Base-by-base conservation (phyloP, 306 rosid genomes). In the Sicyos baderoa region DNA sequence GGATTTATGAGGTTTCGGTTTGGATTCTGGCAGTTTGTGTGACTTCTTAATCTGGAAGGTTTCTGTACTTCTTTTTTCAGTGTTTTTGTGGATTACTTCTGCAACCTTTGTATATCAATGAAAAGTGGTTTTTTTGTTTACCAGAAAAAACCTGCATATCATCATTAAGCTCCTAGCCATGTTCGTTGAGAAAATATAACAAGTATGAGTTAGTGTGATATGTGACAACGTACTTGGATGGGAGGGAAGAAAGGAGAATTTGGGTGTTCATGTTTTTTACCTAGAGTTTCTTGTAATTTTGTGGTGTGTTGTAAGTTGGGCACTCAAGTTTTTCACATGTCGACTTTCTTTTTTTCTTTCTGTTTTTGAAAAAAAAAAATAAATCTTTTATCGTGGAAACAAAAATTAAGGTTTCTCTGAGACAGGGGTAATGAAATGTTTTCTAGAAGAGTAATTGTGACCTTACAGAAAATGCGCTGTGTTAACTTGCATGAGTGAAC, bases 251-350 rank as follows among this genome's bases (percentile, higher is more conserved):
- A 40, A 16, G 45, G 66, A 59, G 47, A 59, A 59, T 29, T 29
- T 59, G 21, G 66, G 45, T 59, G 45, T 7, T 5, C 22, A 29
- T 59, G 47, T 35, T 35, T 60, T 60, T 4, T 8, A 18, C n/a
- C 21, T n/a, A 60, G 67, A 35, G 48, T 8, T 42, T 63, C 69
- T 63, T 65, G 70, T 65, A 11, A 42, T 40, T 42, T 17, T 64
- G 19, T 35, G 48, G 29, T 64, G 70, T 64, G 18, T 18, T 9
- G n/a, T 45, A 45, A 42, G 53, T 42, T 63, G 3, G 23, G 35
- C 51, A 63, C 29, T 35, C 35, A 63, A 63, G 6, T 62, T 35
- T 60, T 60, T 60, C 48, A 32, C 62, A 4, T 55, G 25, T 35
- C 6, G 37, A 16, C 27, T 56, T 55, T 55, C 32, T 55, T 55